A percentile compares a stretch with the other conserved stretches of the same genome.
phyloP scores from a whole-genome alignment of 2,329 filamentous ascomycete species.

The Claviceps sp. region DNA sequence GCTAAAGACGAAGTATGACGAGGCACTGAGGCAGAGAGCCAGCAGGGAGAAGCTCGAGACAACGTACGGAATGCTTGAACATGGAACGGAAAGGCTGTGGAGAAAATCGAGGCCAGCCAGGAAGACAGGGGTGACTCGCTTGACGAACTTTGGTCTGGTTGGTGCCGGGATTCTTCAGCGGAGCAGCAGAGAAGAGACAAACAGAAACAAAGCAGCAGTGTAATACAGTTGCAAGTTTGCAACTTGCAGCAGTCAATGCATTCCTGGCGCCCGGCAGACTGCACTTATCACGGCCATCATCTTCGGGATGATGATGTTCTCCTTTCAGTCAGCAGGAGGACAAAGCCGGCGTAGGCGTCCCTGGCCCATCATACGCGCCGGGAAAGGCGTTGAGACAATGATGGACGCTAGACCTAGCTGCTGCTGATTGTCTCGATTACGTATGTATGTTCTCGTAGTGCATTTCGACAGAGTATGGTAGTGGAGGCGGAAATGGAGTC shows the following conservation, averaged over 20 bases:
- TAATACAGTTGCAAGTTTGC: too few relatives aligned
- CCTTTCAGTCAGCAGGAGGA: background rate
- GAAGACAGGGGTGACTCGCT: background rate
- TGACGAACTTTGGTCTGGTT: background rate
- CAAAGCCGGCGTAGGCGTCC: too few relatives aligned
- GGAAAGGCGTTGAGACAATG: background rate
- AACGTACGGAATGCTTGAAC: background rate
- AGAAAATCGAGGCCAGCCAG: background rate
- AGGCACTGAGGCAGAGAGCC: background rate
- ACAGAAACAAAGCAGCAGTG: too few relatives aligned
- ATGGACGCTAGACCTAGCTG: background rate
- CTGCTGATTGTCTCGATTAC: background rate
- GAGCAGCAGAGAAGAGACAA: too few relatives aligned
- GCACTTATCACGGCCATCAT: background rate
- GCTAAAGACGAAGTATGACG: background rate
- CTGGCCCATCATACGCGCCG: background rate
- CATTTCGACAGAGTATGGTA: background rate
- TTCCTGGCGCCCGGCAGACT: background rate
- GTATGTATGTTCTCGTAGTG: background rate
- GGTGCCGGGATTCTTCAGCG: background rate
- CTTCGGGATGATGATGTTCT: background rate
- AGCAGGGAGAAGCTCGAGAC: background rate
- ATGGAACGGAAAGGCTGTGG: conserved; percentile 1
- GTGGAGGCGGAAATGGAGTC: background rate
- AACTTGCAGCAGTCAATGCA: background rate